Conservation (phyloP, 345 rosid genomes). For the Eucalyptus melliodora region DNA sequence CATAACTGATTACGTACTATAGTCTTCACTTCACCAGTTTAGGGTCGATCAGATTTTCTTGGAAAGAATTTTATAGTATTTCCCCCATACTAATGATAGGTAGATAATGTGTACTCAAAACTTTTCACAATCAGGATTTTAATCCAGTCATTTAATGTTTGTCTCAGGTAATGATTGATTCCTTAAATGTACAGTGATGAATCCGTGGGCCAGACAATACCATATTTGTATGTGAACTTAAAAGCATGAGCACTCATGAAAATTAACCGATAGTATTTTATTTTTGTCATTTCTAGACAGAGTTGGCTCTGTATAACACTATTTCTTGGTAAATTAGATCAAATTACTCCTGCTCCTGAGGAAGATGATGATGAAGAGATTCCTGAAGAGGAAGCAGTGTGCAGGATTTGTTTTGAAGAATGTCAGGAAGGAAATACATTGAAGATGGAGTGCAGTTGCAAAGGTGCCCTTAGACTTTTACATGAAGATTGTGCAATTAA, state of each 20-base stretch:
- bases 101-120: neutral
- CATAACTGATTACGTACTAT: neutral
- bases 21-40: neutral
- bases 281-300: neutral
- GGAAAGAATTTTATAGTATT: neutral
- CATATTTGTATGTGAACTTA: neutral
- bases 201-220: neutral
- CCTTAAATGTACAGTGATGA: neutral
- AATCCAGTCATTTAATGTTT: neutral
- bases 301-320: neutral
- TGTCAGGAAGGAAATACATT: conserved; percentile 85
- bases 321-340: conserved; percentile 30
- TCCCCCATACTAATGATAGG: neutral
- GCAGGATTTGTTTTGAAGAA: conserved; percentile 80
- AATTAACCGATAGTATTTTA: neutral
- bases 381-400: conserved; percentile 93
- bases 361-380: conserved; percentile 81
- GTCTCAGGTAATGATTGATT: neutral
- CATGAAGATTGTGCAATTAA: conserved; percentile 83
- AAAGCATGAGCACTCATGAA: neutral
- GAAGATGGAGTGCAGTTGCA: conserved; percentile 98
- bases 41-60: neutral
- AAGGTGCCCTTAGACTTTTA: conserved; percentile 79
- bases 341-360: conserved; percentile 32
- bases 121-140: neutral